Evolutionary conservation across 192 early-diverging fungal species (phyloP), one percentile per base, ranked within the genome.

Genomic region (Coemansia sp.): DNA sequence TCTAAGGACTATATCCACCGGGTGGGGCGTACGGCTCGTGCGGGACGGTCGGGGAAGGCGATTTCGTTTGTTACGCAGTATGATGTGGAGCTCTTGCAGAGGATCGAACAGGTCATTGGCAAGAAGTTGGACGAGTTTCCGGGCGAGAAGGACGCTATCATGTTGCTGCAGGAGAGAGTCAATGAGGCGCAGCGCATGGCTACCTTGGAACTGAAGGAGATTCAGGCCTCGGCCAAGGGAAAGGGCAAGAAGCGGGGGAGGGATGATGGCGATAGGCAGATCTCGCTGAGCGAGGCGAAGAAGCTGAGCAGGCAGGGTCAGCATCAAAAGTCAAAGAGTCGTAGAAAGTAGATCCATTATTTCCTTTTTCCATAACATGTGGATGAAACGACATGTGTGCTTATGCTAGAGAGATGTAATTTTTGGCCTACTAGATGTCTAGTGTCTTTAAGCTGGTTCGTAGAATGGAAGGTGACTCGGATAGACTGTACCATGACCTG

Each of bases 121-220:
- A 94, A 91, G 68, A 95, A 97, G 72, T 74, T 99, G 62, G 89
- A 90, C 35, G 85, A 86, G 63, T 97, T 92, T 69, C 92, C 92
- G 24, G 63, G 87, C 16, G 90, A 93, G 45, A 94, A 95, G 73
- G 87, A 90, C 20, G 88, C 86, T 5, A 91, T 97, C 26, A 65
- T 99, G 85, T 36, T 97, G 68, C 78, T 99, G 16, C 94, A 97
- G 83, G 96, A 99, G 69, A 87, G 96, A 28, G 96, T 99, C 3
- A 75, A 84, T 16, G 96, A 99, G 79, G 94, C 95, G 5, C 89
- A 89, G 57, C 82, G 95, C 51, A 89, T 92, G 39, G 95, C 94
- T 9, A 89, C 88, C 43, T 82, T 94, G 63, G 93, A 96, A 67
- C 51, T 95, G 69, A 94, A 93, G 76, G 87, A 94, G 62, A 75